Conservation (phyloP, 768 basidiomycete genomes). For the Panellus pusillus region DNA sequence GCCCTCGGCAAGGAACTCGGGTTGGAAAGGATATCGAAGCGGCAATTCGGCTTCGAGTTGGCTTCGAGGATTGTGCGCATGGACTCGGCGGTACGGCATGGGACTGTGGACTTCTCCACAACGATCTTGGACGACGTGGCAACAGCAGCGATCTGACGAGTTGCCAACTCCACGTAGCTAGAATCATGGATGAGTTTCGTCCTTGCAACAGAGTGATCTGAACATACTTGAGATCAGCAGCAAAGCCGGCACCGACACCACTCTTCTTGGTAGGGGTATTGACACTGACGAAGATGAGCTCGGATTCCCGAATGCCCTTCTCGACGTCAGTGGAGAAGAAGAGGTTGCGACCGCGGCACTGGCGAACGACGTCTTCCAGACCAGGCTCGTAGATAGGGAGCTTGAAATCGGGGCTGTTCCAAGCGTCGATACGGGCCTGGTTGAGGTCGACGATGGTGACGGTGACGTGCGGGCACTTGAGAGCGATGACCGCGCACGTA, state of each 20-base stretch:
- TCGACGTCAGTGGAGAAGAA: conserved; percentile 97
- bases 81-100: conserved; percentile 96
- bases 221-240: conserved; percentile 95
- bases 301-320: conserved; percentile 89
- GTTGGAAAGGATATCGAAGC: conserved; percentile 98
- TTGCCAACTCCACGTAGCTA: conserved; percentile 97
- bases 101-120: conserved; percentile 98
- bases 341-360: conserved; percentile 89
- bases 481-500: conserved; percentile 92
- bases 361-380: conserved; percentile 85
- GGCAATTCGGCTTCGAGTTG: conserved; percentile 88
- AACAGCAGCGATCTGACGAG: conserved; percentile 91
- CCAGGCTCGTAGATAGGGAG: conserved; percentile 99
- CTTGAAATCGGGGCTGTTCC: conserved; percentile 84
- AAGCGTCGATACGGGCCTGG: conserved; percentile 90
- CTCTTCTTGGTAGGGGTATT: conserved; percentile 99
- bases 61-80: conserved; percentile 99
- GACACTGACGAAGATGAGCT: conserved; percentile 97
- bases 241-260: conserved; percentile 96
- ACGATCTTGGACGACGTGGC: conserved; percentile 94
- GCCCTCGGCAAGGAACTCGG: conserved; percentile 98
- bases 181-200: conserved; percentile 7
- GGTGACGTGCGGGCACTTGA: conserved; percentile 87
- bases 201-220: too few species aligned
- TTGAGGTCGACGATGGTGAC: conserved; percentile 99